Evolutionary conservation across 208 protist genomes (phyloP).

Genomic region (Spongospora subterranea): DNA sequence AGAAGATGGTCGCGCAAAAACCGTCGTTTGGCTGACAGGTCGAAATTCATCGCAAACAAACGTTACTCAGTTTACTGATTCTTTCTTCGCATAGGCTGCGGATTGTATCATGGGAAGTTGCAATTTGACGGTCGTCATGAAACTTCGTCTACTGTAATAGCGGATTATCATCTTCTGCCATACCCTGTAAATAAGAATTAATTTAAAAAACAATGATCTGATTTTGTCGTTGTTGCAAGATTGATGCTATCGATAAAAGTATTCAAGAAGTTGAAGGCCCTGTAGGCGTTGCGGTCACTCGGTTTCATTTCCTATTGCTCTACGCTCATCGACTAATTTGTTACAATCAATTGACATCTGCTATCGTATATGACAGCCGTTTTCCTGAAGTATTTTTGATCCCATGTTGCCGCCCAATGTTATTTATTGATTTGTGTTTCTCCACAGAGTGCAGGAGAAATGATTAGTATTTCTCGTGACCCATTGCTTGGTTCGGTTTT

Average conservation of each 20-base stretch:
- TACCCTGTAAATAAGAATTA: not conserved
- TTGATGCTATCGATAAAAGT: not conserved
- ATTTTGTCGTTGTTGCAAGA: not conserved
- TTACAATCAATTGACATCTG: not conserved
- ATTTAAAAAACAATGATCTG: not conserved
- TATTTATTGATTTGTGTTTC: not conserved
- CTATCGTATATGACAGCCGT: not conserved
- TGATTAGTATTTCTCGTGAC: not conserved
- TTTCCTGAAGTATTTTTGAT: slow-evolving; percentile 8
- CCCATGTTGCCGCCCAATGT: not conserved
- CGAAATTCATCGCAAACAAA: not conserved
- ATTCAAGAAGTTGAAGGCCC: not conserved
- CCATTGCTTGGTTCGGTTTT: not conserved
- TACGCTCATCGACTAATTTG: not conserved
- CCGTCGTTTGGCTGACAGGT: slow-evolving; percentile 37
- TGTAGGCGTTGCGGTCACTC: not conserved
- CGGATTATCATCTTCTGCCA: slow-evolving; percentile 26
- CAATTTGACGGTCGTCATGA: not conserved
- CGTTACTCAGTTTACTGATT: not conserved
- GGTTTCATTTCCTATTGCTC: slow-evolving; percentile 35
- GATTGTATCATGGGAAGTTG: slow-evolving; percentile 44
- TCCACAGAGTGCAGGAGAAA: not conserved
- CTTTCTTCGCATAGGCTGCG: not conserved
- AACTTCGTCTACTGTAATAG: not conserved
- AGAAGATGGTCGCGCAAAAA: slow-evolving; percentile 3